Base-by-base conservation (phyloP, 2,329 filamentous ascomycete species). In the Colletotrichum agaves region DNA sequence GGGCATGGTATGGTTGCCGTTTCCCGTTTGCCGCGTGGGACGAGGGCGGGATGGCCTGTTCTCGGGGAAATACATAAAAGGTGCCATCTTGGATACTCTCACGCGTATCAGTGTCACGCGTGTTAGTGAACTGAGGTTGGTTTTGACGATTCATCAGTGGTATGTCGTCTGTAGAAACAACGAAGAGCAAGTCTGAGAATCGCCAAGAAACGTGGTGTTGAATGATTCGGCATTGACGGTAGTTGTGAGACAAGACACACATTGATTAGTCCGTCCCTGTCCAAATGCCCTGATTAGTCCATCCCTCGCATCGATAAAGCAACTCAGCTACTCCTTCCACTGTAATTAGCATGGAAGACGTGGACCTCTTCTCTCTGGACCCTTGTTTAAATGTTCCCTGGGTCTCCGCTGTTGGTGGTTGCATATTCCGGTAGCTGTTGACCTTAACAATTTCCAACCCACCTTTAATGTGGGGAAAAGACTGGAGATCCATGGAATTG, bases 371-470 rank as follows among this genome's bases (percentile, higher is more conserved):
- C 44, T 43, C 13, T 33, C 19, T 15, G 37, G 19, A 43, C 53
- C 53, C 37, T 15, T 39, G 50, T 53, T 39, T 19, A 19, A 39
- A 39, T 47, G 21, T 39, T 53, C 41, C 31, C 21, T n/a, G 15
- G 31, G 31, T 19, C 56, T 49, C 56, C 33, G 50, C 39, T 61
- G 60, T 67, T 63, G 46, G 60, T 67, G 23, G 60, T 67, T 67
- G 52, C 60, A 67, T 63, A 60, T 63, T 44, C 23, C 59, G 37
- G 17, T 52, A 19, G 52, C 21, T 15, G 63, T 63, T 59, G 63
- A 39, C 56, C 63, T 58, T 39, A 37, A 52, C 52, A 44, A 50
- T 62, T 62, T 49, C 56, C 35, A 10, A 21, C 52, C 27, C 27
- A 27, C 27, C 27, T 27, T 27, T 7, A 27, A 7, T 27, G 27